Evolutionary conservation across 768 basidiomycete genomes (phyloP), one percentile per base, ranked within the genome.

Genomic region (Termitomyces sp.): DNA sequence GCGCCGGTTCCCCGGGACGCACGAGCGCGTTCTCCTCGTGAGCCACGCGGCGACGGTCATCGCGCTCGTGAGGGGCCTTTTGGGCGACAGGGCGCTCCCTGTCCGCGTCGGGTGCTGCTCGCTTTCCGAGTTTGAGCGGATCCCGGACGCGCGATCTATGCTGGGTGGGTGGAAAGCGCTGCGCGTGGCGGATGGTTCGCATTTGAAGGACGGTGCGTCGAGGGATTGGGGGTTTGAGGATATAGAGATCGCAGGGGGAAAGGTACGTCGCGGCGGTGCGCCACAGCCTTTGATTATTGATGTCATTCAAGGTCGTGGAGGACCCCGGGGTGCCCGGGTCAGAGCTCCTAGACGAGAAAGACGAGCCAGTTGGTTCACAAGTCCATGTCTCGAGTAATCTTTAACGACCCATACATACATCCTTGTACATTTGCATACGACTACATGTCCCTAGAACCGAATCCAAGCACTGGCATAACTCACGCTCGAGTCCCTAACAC

Each of bases 391-490:
- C 66, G 7, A 77, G 76, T 62, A 73, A 74, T 55, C 70, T 80
- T 58, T 77, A 16, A 53, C 24, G 34, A 51, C 15, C 5, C 2
- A 6, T 15, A 2, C 20, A 36, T 16, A 51, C 33, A 50, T 12
- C 39, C 26, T 29, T 13, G n/a, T 45, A 53, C 10, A 50, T 46
- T n/a, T n/a, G n/a, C n/a, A n/a, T n/a, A n/a, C n/a, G n/a, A n/a
- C n/a, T n/a, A 18, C 4, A 18, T 5, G 10, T 4, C 3, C 52
- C 56, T 76, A 88, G 69, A 92, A 81, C 36, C 75, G 79, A 45
- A 92, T 73, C 73, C 86, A 94, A 31, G 87, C 97, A 68, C 94
- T 96, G 8, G 94, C 95, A 68, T 99, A 99, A 71, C 94, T 96
- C 22, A 99, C 97, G 67, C 96, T 98, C 34, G 89, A 92, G 70